Evolutionary conservation across 148 eudicot genomes (phyloP).

Genomic region (Rhododendron simsii): DNA sequence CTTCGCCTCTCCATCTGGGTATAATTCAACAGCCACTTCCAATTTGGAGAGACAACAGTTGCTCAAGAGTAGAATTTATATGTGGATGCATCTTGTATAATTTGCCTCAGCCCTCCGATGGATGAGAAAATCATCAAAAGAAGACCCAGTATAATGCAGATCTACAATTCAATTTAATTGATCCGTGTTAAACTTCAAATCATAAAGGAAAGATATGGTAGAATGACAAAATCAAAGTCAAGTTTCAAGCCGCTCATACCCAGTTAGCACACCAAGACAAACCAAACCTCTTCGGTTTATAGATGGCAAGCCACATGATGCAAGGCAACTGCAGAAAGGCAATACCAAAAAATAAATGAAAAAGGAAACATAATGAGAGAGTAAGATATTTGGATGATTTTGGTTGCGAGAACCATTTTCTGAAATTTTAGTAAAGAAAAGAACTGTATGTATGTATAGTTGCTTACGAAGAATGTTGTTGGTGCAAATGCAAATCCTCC

Average conservation of each 20-base stretch:
- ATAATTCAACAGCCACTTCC: background rate
- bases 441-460: background rate
- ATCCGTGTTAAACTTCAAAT: background rate
- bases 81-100: conserved; percentile 21
- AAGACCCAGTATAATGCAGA: conserved; percentile 36
- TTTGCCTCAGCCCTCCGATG: conserved; percentile 35
- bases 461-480: conserved; percentile 32
- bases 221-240: background rate
- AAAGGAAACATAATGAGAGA: background rate
- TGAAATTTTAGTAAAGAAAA: background rate
- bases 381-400: background rate
- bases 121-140: conserved; percentile 31
- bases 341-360: background rate
- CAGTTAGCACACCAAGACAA: conserved; percentile 46
- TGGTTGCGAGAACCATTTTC: background rate
- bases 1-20: background rate
- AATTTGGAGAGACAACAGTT: background rate
- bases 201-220: background rate
- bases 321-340: conserved; percentile 32
- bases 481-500: conserved; percentile 38
- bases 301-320: conserved; percentile 39
- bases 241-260: conserved; percentile 22
- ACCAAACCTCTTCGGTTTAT: conserved; percentile 35
- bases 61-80: conserved; percentile 30
- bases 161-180: conserved; percentile 9